Evolutionary conservation across 768 basidiomycete genomes (phyloP).

Genomic region (Hygrocybe coccinea): DNA sequence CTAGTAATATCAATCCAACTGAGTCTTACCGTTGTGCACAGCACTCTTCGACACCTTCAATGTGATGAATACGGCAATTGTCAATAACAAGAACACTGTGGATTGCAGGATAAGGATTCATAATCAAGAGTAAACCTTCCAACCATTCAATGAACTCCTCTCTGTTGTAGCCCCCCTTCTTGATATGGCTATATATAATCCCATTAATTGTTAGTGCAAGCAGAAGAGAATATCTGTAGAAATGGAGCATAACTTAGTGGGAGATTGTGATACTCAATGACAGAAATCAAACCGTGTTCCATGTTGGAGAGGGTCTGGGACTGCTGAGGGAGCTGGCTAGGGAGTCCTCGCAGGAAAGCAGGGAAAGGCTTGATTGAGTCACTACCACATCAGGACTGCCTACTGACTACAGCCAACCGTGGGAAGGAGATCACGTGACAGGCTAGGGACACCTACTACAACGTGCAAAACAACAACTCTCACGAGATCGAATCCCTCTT

Average conservation of each 20-base stretch:
- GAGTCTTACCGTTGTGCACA: neutral
- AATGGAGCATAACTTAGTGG: neutral
- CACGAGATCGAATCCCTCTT: slow-evolving; percentile 3
- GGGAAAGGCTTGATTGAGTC: no score
- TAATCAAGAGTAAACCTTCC: slow-evolving; percentile 18
- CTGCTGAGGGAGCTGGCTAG: no score
- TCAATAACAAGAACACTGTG: slow-evolving; percentile 36
- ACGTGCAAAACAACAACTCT: slow-evolving; percentile 5
- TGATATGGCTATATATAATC: slow-evolving; percentile 16
- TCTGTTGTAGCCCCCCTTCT: slow-evolving; percentile 15
- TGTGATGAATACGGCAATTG: slow-evolving; percentile 39
- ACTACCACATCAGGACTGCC: no score
- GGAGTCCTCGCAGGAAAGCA: no score
- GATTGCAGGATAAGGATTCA: slow-evolving; percentile 29
- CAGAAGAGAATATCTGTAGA: slow-evolving; percentile 16
- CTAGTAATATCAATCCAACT: neutral
- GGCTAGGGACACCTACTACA: no score
- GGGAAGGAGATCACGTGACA: no score
- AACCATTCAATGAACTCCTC: slow-evolving; percentile 7
- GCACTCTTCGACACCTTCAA: slow-evolving; percentile 22
- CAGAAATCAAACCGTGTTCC: slow-evolving; percentile 5
- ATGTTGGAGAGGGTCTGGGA: no score
- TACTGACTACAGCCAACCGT: no score
- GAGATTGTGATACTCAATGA: neutral
- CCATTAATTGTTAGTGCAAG: slow-evolving; percentile 13